Evolutionary conservation across 352 stramenopile species (phyloP).

Genomic region (Phytopythium vexans): DNA sequence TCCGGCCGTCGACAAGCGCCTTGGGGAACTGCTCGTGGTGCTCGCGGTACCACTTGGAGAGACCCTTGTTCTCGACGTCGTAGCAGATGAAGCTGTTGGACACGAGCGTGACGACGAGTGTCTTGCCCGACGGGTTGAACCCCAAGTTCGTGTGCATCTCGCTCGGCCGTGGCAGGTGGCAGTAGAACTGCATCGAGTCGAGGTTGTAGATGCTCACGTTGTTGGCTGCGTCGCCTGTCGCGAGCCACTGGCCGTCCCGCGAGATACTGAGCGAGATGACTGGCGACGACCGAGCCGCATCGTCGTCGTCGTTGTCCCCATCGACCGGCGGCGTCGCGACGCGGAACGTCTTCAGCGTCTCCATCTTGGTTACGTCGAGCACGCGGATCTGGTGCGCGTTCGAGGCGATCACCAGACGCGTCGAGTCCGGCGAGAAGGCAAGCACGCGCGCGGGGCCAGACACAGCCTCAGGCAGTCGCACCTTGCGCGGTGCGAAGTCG

Average conservation of each 20-base stretch:
- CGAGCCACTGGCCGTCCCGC: slow-evolving; percentile 79
- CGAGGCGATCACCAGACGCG: slow-evolving; percentile 64
- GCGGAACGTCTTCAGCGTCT: slow-evolving; percentile 75
- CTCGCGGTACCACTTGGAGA: slow-evolving; percentile 71
- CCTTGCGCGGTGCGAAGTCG: slow-evolving; percentile 51
- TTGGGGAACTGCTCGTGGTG: slow-evolving; percentile 73
- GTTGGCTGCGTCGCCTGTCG: slow-evolving; percentile 61
- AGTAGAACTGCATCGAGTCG: slow-evolving; percentile 85
- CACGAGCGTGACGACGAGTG: slow-evolving; percentile 75
- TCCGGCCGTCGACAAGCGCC: slow-evolving; percentile 63
- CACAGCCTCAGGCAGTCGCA: slow-evolving; percentile 30
- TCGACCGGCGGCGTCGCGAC: slow-evolving; percentile 11
- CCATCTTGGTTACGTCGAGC: slow-evolving; percentile 66
- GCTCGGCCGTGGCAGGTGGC: slow-evolving; percentile 50
- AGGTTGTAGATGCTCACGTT: slow-evolving; percentile 80
- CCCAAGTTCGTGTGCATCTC: slow-evolving; percentile 19
- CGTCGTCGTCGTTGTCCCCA: slow-evolving; percentile 8
- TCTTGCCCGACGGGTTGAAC: slow-evolving; percentile 75
- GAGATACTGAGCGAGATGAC: slow-evolving; percentile 76
- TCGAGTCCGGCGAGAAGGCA: slow-evolving; percentile 78
- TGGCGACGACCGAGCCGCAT: slow-evolving; percentile 21
- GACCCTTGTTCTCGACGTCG: slow-evolving; percentile 76
- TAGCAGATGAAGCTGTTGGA: slow-evolving; percentile 86
- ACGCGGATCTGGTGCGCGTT: slow-evolving; percentile 67
- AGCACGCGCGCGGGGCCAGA: slow-evolving; percentile 57